phyloP scores from a whole-genome alignment of 164 flowering plant genomes.

The Chimonanthus praecox region DNA sequence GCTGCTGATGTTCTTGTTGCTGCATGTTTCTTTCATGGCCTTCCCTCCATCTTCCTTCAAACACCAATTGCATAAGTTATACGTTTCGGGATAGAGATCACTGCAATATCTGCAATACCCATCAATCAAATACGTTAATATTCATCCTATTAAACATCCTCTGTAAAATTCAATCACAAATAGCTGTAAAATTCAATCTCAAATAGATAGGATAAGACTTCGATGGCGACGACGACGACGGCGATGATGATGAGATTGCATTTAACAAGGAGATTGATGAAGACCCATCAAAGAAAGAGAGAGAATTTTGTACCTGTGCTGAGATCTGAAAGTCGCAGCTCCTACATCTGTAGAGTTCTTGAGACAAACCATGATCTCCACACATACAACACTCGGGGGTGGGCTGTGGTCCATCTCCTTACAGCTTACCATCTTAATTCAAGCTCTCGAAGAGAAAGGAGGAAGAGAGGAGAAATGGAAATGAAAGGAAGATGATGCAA shows the following conservation, averaged over 20 bases:
- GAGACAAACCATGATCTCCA: slow-evolving; percentile 24
- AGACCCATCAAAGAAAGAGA: neutral
- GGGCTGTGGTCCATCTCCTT: neutral
- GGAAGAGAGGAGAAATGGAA: too few species aligned
- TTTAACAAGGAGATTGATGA: neutral
- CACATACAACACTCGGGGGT: slow-evolving; percentile 29
- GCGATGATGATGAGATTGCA: too few species aligned
- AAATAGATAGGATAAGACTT: too few species aligned
- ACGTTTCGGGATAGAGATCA: slow-evolving; percentile 23
- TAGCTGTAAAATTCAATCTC: too few species aligned
- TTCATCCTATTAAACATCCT: neutral
- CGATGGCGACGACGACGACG: too few species aligned
- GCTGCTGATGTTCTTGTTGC: neutral
- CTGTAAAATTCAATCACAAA: neutral
- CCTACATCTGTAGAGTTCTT: slow-evolving; percentile 22
- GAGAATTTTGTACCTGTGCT: slow-evolving; percentile 20
- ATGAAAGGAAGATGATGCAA: too few species aligned
- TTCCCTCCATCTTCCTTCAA: slow-evolving; percentile 13
- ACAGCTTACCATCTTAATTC: neutral
- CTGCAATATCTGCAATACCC: slow-evolving; percentile 25
- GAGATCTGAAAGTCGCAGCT: slow-evolving; percentile 23
- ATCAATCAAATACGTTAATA: neutral
- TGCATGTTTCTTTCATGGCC: slow-evolving; percentile 2
- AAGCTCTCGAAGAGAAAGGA: neutral
- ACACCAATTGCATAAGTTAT: slow-evolving; percentile 31